Conservation (phyloP, 2,329 filamentous ascomycete genomes). For the Pseudopyricularia cyperi region DNA sequence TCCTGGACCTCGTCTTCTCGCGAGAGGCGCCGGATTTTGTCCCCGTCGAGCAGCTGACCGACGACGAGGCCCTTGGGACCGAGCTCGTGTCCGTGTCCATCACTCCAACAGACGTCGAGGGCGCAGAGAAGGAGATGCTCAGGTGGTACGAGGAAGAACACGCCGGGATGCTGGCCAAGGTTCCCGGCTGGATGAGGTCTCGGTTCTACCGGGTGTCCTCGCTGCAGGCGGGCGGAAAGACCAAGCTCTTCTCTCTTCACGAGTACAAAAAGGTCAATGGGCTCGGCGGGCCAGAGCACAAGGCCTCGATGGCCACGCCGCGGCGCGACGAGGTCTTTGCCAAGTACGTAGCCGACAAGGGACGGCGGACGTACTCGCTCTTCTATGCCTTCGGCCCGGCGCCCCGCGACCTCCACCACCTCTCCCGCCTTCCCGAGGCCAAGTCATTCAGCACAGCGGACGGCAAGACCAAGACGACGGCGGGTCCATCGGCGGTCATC, state of each 20-base stretch:
- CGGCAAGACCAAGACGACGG: conserved; percentile 38
- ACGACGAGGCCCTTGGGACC: conserved; percentile 44
- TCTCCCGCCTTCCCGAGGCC: conserved; percentile 34
- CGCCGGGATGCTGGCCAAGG: conserved; percentile 53
- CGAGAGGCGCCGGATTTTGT: conserved; percentile 42
- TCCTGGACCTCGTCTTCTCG: conserved; percentile 54
- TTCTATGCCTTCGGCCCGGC: conserved; percentile 72
- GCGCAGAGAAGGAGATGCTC: conserved; percentile 38
- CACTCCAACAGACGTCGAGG: conserved; percentile 30
- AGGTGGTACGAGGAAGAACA: conserved; percentile 71
- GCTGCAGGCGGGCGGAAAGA: conserved; percentile 40
- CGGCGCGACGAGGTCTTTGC: conserved; percentile 46
- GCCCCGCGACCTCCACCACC: conserved; percentile 50
- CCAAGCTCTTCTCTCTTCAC: conserved; percentile 54
- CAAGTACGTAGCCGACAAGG: conserved; percentile 43
- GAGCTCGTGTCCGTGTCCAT: conserved; percentile 51
- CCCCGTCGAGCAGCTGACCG: conserved; percentile 45
- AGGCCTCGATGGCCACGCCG: conserved; percentile 48
- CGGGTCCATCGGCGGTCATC: conserved; percentile 36
- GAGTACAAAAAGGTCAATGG: conserved; percentile 60
- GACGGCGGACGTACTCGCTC: conserved; percentile 51
- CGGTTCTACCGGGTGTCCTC: conserved; percentile 55
- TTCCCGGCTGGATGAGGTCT: conserved; percentile 68
- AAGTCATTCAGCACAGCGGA: conserved; percentile 41
- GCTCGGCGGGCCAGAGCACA: conserved; percentile 49